Evolutionary conservation across 768 basidiomycete genomes (phyloP).

Genomic region (Rhizopogon vesiculosus): DNA sequence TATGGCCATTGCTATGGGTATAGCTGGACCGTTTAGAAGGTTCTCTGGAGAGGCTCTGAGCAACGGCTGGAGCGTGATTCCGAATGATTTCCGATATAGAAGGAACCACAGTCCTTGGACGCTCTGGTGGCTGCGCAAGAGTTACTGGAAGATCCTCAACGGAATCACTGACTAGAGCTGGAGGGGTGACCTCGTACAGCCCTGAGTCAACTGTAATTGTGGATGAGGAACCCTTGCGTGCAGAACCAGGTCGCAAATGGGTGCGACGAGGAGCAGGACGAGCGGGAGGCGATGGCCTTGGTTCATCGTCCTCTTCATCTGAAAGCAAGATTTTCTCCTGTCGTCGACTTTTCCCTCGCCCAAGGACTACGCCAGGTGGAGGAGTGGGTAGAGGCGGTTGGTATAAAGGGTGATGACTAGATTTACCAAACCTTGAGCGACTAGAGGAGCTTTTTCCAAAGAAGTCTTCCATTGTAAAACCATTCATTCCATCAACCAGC

Average conservation of each 20-base stretch:
- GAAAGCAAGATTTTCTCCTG: conserved; percentile 33
- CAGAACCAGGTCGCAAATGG: conserved; percentile 14
- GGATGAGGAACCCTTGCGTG: conserved; percentile 23
- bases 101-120: conserved; percentile 53
- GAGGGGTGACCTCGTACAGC: conserved; percentile 12
- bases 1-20: conserved; percentile 42
- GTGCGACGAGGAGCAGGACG: conserved; percentile 7
- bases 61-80: conserved; percentile 60
- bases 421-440: conserved; percentile 52
- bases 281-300: conserved; percentile 9
- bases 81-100: conserved; percentile 89
- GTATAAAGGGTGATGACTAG: conserved; percentile 68
- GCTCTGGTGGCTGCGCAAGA: conserved; percentile 20
- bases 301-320: conserved; percentile 46
- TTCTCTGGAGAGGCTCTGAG: conserved; percentile 45
- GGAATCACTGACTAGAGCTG: conserved; percentile 6
- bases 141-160: conserved; percentile 5
- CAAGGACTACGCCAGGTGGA: conserved; percentile 73
- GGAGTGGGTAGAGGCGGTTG: conserved; percentile 82
- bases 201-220: conserved; percentile 25
- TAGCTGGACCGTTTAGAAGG: conserved; percentile 44
- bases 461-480: conserved; percentile 50
- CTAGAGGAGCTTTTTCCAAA: conserved; percentile 39
- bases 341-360: conserved; percentile 34
- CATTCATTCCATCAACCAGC: conserved; percentile 87